Percentiles rank a stretch among this genome's conserved stretches.
Evolutionary conservation across 2,329 filamentous ascomycete genomes (phyloP).

Genomic region (Aspergillus texensis): DNA sequence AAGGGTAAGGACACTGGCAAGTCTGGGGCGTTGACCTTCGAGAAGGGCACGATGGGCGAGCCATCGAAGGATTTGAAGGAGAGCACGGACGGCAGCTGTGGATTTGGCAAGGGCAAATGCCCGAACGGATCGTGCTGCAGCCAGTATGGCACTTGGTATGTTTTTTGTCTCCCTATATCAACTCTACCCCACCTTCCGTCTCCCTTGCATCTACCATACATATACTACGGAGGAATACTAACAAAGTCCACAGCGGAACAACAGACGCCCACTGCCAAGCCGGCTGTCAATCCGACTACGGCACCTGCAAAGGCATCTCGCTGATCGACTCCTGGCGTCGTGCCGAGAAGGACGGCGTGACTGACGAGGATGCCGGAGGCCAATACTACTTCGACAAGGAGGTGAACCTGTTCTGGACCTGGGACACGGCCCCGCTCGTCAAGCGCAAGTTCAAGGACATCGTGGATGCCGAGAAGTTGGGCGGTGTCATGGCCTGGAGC

Average conservation of each 20-base stretch:
- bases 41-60: constrained; percentile 32
- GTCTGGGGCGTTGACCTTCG: constrained; percentile 55
- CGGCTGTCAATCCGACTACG: constrained; percentile 43
- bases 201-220: neutral
- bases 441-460: constrained; percentile 64
- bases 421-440: constrained; percentile 67
- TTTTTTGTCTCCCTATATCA: neutral
- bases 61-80: constrained; percentile 29
- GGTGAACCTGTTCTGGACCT: constrained; percentile 71
- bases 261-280: constrained; percentile 34
- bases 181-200: neutral
- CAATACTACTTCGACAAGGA: constrained; percentile 68
- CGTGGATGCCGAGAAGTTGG: constrained; percentile 58
- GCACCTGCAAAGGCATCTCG: constrained; percentile 49
- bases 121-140: constrained; percentile 37
- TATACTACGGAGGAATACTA: constrained; percentile 11
- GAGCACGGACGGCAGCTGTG: constrained; percentile 37
- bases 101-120: constrained; percentile 34
- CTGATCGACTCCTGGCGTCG: constrained; percentile 60
- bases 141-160: constrained; percentile 40
- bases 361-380: constrained; percentile 63
- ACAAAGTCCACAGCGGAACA: constrained; percentile 32
- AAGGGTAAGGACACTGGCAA: constrained; percentile 62
- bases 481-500: constrained; percentile 76
- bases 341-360: constrained; percentile 56